A percentile compares a stretch with the other conserved stretches of the same genome.
Conservation (phyloP, 208 protist genomes). For the Vickermania ingenoplastis region DNA sequence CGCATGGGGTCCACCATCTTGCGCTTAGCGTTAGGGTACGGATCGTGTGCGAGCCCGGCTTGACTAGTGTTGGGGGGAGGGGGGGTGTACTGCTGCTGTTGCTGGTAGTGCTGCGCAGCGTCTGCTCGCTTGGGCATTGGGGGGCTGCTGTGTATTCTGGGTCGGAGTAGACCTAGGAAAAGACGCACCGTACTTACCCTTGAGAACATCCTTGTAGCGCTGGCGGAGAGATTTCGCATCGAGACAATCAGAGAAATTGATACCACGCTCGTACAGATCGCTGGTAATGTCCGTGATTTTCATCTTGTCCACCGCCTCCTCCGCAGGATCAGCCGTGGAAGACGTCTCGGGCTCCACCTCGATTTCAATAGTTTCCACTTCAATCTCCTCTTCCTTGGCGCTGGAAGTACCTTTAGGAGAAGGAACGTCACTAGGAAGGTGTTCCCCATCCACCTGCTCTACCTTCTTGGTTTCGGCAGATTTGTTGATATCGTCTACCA, state of each 20-base stretch:
- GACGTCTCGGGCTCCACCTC: slow-evolving; percentile 44
- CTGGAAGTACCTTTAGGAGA: neutral
- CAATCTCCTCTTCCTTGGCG: slow-evolving; percentile 43
- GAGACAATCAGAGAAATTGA: slow-evolving; percentile 88
- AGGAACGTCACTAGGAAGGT: slow-evolving; percentile 15
- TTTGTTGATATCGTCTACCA: slow-evolving; percentile 22
- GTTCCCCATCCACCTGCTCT: slow-evolving; percentile 71
- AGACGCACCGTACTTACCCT: slow-evolving; percentile 20
- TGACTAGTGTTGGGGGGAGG: slow-evolving; percentile 35
- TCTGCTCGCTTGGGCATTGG: slow-evolving; percentile 15
- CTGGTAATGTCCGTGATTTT: slow-evolving; percentile 85
- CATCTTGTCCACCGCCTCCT: slow-evolving; percentile 57
- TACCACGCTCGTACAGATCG: slow-evolving; percentile 75
- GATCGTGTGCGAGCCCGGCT: slow-evolving; percentile 61
- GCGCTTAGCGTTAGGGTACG: slow-evolving; percentile 81
- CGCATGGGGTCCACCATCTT: slow-evolving; percentile 91
- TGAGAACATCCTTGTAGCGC: slow-evolving; percentile 72
- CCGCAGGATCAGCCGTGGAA: neutral
- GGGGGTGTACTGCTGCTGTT: slow-evolving; percentile 31
- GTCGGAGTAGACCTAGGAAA: slow-evolving; percentile 22
- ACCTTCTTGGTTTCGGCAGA: slow-evolving; percentile 8
- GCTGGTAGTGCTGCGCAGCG: slow-evolving; percentile 13
- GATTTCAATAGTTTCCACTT: slow-evolving; percentile 77
- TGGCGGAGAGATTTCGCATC: slow-evolving; percentile 72
- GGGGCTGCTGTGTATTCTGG: slow-evolving; percentile 22